These are phyloP conservation scores for Cytospora paraplurivora DNA, from an alignment of 2,329 filamentous ascomycete genomes.

Conservation along the genomic window DNA sequence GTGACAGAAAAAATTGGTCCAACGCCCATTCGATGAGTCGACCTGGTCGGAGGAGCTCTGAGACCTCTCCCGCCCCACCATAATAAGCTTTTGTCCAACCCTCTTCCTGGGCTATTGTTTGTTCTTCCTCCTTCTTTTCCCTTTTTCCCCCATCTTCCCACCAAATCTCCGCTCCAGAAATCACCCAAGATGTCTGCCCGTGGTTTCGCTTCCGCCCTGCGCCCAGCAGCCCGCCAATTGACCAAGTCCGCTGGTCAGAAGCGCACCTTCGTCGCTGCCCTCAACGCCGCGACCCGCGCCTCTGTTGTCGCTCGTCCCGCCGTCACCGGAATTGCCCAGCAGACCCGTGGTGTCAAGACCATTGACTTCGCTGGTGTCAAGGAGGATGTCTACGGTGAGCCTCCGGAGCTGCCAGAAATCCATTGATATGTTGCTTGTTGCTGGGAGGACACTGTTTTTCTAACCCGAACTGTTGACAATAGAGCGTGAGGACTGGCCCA, in stretches of 20 bases:
- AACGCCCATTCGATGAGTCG: conserved; percentile 28
- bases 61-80: not conserved
- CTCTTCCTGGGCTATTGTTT: conserved; percentile 12
- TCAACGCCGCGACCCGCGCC: conserved; percentile 54
- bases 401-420: conserved; percentile 5
- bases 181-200: conserved; percentile 72
- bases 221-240: conserved; percentile 66
- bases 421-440: conserved; percentile 7
- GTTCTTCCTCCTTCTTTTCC: conserved; percentile 30
- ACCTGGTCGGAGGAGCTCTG: conserved; percentile 19
- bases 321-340: conserved; percentile 50
- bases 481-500: conserved; percentile 98
- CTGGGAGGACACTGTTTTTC: conserved; percentile 13
- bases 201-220: conserved; percentile 69
- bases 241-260: conserved; percentile 61
- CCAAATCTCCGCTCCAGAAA: conserved; percentile 37
- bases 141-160: conserved; percentile 35
- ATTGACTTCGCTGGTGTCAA: conserved; percentile 97
- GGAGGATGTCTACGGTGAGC: conserved; percentile 88
- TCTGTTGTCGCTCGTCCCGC: conserved; percentile 51
- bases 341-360: conserved; percentile 91
- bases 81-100: conserved; percentile 18
- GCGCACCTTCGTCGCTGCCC: conserved; percentile 64
- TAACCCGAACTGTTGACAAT: conserved; percentile 29
- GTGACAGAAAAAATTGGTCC: conserved; percentile 27